Conservation (phyloP, 75 land plant genomes). For the Ceratopteris richardii region DNA sequence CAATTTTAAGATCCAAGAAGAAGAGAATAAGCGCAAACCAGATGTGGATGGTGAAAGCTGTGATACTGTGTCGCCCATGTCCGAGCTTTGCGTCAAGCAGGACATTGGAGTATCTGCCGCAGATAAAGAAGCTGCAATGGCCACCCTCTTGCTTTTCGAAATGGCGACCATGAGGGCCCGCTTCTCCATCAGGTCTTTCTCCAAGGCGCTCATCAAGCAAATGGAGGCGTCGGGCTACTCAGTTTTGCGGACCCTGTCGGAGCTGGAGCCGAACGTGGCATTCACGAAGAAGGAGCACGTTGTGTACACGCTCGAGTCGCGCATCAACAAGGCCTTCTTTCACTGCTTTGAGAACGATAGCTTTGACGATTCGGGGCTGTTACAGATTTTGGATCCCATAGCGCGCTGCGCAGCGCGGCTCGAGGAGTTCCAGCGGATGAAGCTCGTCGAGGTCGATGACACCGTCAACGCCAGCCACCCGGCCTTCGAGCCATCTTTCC, state of each 20-base stretch:
- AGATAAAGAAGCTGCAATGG: background rate
- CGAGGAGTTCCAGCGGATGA: constrained; percentile 25
- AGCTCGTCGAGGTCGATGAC: constrained; percentile 16
- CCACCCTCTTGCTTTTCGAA: constrained; percentile 14
- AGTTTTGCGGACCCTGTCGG: constrained; percentile 23
- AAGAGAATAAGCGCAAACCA: background rate
- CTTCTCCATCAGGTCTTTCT: constrained; percentile 20
- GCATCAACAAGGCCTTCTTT: constrained; percentile 20
- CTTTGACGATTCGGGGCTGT: constrained; percentile 30
- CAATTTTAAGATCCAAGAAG: background rate
- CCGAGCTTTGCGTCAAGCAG: background rate
- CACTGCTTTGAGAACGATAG: constrained; percentile 41
- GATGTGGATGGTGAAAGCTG: background rate
- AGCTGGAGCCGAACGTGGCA: constrained; percentile 17
- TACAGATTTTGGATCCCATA: constrained; percentile 25
- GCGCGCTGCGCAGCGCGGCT: constrained; percentile 20
- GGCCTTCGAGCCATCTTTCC: constrained; percentile 16
- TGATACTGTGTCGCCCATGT: background rate
- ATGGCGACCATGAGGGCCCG: constrained; percentile 30
- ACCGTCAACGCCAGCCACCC: constrained; percentile 15
- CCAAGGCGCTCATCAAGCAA: constrained; percentile 28
- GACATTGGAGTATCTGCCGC: background rate
- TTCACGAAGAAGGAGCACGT: constrained; percentile 25
- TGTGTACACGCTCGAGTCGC: constrained; percentile 20
- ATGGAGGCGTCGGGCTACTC: constrained; percentile 38